phyloP scores from a whole-genome alignment of 768 basidiomycete genomes.

The Hericium coralloides region DNA sequence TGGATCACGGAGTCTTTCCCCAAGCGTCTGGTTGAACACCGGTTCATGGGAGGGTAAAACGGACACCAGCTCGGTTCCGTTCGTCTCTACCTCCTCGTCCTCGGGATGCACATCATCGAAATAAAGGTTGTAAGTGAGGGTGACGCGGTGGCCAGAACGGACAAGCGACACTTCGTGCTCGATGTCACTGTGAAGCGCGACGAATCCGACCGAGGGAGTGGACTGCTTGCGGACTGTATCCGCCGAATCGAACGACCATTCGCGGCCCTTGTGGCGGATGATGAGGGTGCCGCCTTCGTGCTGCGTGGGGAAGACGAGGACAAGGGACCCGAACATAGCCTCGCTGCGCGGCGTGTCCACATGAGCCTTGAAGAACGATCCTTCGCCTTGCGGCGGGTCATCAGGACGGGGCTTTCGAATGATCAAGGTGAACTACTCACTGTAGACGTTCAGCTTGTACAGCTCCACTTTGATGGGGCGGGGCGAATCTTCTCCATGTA shows the following conservation, averaged over 20 bases:
- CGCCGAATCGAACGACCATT: not conserved
- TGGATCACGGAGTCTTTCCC: conserved; percentile 10
- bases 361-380: conserved; percentile 20
- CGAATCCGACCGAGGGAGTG: conserved; percentile 23
- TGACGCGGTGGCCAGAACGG: conserved; percentile 32
- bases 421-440: conserved; percentile 3
- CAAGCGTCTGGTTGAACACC: not conserved
- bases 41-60: not conserved
- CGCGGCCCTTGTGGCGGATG: not conserved
- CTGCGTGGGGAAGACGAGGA: conserved; percentile 37
- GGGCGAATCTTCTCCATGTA: conserved; percentile 14
- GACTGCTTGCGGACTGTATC: conserved; percentile 7
- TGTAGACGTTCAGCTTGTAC: conserved; percentile 22
- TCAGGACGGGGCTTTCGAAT: not conserved
- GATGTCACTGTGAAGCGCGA: conserved; percentile 35
- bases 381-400: not conserved
- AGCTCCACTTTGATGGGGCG: conserved; percentile 13
- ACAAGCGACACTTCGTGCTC: conserved; percentile 38
- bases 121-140: conserved; percentile 36
- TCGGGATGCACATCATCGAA: conserved; percentile 3
- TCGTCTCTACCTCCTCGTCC: not conserved
- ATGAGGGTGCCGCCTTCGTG: conserved; percentile 23
- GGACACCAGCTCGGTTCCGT: not conserved
- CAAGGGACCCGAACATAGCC: conserved; percentile 29
- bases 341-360: conserved; percentile 18